A percentile compares a stretch with the other conserved stretches of the same genome.
Evolutionary conservation across 2,329 filamentous ascomycete species (phyloP).

Genomic region (Beauveria bassiana): DNA sequence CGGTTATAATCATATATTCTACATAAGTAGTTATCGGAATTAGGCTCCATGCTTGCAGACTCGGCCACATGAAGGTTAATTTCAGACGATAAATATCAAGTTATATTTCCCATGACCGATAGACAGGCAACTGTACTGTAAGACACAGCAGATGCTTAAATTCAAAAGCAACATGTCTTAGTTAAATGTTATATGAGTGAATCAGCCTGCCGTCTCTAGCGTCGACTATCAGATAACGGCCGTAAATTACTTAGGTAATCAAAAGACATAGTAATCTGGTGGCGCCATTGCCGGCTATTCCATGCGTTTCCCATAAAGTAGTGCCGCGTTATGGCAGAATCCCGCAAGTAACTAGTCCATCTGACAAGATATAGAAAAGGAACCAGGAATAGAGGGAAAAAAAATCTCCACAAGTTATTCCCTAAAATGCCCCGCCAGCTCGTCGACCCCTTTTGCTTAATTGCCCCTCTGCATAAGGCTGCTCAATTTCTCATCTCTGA

Average conservation of each 20-base stretch:
- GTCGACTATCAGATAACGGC: not conserved
- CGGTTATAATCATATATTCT: not conserved
- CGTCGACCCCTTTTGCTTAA: not conserved
- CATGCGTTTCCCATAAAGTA: not conserved
- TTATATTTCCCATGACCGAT: too few relatives aligned
- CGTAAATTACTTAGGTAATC: not conserved
- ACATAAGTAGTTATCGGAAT: not conserved
- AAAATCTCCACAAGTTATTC: not conserved
- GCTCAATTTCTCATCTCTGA: not conserved
- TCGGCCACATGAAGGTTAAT: not conserved
- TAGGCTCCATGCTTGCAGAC: not conserved
- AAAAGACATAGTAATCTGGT: not conserved
- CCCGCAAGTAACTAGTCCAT: too few relatives aligned
- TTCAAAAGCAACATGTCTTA: too few relatives aligned
- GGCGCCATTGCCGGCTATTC: not conserved
- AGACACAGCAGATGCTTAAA: too few relatives aligned
- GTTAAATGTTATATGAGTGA: too few relatives aligned
- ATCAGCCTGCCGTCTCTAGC: too few relatives aligned
- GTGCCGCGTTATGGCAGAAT: not conserved
- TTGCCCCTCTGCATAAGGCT: not conserved
- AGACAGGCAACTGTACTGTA: too few relatives aligned
- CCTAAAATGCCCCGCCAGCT: constrained; percentile 7
- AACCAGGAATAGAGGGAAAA: not conserved
- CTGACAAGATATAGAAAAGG: not conserved
- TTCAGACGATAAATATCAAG: too few relatives aligned